phyloP scores from a whole-genome alignment of 257 asterid species.

The Rubia yunnanensis region DNA sequence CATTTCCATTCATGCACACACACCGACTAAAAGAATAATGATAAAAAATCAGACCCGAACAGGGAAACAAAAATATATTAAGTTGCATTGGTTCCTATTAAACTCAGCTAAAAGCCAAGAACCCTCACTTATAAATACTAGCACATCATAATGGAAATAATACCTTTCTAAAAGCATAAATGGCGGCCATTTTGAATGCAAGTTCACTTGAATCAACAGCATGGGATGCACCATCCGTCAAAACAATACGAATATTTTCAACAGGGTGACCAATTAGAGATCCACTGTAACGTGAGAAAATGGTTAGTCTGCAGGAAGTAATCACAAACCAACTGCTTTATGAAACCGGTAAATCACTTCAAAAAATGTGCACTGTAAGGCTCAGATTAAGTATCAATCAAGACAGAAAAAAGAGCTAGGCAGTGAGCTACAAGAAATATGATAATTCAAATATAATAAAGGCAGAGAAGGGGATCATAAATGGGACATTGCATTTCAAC shows the following conservation, averaged over 20 bases:
- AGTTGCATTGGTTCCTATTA: not conserved
- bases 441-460: not conserved
- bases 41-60: not conserved
- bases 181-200: constrained; percentile 93
- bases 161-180: constrained; percentile 98
- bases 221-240: constrained; percentile 92
- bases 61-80: not conserved
- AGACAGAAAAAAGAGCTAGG: not conserved
- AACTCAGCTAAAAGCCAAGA: not conserved
- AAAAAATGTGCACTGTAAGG: not conserved
- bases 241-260: constrained; percentile 74
- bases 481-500: not conserved
- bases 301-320: constrained; percentile 1
- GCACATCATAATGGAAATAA: constrained; percentile 11
- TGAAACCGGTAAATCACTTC: not conserved
- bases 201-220: constrained; percentile 99
- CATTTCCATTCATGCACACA: not conserved
- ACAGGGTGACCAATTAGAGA: constrained; percentile 98
- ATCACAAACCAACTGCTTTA: not conserved
- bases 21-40: not conserved
- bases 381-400: not conserved
- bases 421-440: not conserved
- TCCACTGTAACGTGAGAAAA: constrained; percentile 57
- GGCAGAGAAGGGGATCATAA: not conserved
- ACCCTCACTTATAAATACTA: not conserved